Evolutionary conservation across 2,329 filamentous ascomycete species (phyloP), one percentile per base, ranked within the genome.

Genomic region (Chrysoporthe cubensis): DNA sequence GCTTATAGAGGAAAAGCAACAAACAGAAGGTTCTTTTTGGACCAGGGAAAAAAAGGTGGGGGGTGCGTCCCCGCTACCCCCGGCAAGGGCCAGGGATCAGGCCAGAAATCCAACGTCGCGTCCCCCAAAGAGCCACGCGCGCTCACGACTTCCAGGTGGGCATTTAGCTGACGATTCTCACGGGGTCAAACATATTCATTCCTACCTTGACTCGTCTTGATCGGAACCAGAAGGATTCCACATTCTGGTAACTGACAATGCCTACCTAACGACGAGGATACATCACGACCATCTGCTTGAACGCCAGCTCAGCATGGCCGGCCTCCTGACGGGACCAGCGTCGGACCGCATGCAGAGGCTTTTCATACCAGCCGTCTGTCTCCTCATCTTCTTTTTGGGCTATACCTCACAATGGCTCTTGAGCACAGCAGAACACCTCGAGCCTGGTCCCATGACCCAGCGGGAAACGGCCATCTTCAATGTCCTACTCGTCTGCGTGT

Each of bases 341-440:
- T 77, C 73, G 76, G 79, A 69, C 77, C 80, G 74, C 77, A 80
- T 88, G 69, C 83, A 85, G 74, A 77, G 79, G 62, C 81, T 93
- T 63, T 90, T 90, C 68, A 86, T 94, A n/a, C 90, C 91, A 16
- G 85, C 83, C 67, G 90, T 91, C 57, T 88, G 88, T 71, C 66
- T 83, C 8, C 80, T 95, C 16, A 91, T 94, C 68, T 75, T 80
- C 64, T 92, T 93, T 75, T 84, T 94, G 3, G 87, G 88, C 69
- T 93, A 91, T 80, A 85, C 87, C 61, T 91, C 92, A 4, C 92
- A 95, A 79, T 85, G 83, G 75, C 82, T 95, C 59, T 91, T 95
- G 76, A 78, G 85, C 72, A 79, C 86, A 69, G 83, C 87, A 44
- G 83, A 84, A 1, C 80, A 84, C 71, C 83, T 91, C 70, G 81